Conservation (phyloP, 805 yeast species). For the Candida ponderosae region DNA sequence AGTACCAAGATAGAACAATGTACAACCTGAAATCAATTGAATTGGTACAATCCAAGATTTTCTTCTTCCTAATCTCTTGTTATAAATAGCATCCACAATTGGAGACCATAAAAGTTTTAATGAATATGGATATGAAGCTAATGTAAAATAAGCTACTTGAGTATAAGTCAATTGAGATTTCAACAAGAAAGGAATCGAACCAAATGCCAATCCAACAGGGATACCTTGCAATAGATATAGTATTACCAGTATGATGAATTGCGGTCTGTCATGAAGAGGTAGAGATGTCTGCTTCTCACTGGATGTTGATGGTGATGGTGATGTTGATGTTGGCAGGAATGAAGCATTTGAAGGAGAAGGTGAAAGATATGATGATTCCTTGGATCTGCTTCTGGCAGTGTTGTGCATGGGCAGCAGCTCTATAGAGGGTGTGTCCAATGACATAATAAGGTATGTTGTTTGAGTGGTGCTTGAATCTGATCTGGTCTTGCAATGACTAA, state of each 20-base stretch:
- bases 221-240: slow-evolving; percentile 89
- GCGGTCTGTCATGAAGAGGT: slow-evolving; percentile 52
- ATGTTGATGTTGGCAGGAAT: not conserved
- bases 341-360: not conserved
- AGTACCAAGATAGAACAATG: slow-evolving; percentile 59
- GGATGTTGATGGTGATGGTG: not conserved
- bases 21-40: slow-evolving; percentile 69
- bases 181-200: slow-evolving; percentile 83
- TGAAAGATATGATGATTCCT: slow-evolving; percentile 2
- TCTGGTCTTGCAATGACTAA: no score
- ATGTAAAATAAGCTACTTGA: slow-evolving; percentile 82
- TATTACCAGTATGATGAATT: slow-evolving; percentile 64
- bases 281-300: no score
- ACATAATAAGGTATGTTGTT: not conserved
- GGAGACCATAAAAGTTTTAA: slow-evolving; percentile 94
- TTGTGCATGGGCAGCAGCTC: slow-evolving; percentile 16
- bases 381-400: slow-evolving; percentile 5
- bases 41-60: slow-evolving; percentile 93
- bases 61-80: slow-evolving; percentile 64
- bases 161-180: slow-evolving; percentile 79
- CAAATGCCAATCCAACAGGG: slow-evolving; percentile 94
- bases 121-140: slow-evolving; percentile 94
- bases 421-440: not conserved
- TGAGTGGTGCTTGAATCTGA: no score
- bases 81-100: slow-evolving; percentile 81